These are phyloP conservation scores for Arthrobotrys iridis DNA, from an alignment of 2,329 filamentous ascomycete genomes.

Conservation along the genomic window DNA sequence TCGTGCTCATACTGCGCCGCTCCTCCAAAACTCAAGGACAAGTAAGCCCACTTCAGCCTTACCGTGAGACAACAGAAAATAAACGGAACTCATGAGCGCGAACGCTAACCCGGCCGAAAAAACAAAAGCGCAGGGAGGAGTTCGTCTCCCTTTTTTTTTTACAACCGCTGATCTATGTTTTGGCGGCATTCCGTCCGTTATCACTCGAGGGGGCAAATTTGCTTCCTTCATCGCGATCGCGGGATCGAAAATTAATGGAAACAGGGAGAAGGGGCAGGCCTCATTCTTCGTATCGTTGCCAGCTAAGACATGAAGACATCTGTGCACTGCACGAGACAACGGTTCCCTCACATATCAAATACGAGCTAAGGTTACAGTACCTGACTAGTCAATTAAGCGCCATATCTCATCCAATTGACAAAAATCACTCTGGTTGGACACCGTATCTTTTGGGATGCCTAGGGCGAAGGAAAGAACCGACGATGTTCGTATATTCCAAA, in stretches of 20 bases:
- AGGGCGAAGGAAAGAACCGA: constrained; percentile 2
- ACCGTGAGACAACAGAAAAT: constrained; percentile 3
- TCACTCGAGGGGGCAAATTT: constrained; percentile 4
- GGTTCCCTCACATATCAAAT: background rate
- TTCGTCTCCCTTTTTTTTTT: constrained; percentile 22
- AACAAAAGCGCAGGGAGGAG: constrained; percentile 10
- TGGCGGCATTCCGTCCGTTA: background rate
- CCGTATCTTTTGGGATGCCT: background rate
- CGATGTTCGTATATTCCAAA: constrained; percentile 1
- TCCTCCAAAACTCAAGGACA: constrained; percentile 3
- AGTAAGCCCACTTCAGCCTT: constrained; percentile 24
- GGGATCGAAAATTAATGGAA: background rate
- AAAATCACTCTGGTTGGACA: background rate
- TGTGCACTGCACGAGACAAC: constrained; percentile 34
- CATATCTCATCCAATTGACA: constrained; percentile 1
- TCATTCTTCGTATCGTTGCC: background rate
- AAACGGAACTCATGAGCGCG: background rate
- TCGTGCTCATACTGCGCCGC: background rate
- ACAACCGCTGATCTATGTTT: constrained; percentile 1
- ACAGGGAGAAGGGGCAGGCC: background rate
- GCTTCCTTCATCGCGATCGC: background rate
- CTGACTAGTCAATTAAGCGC: constrained; percentile 7
- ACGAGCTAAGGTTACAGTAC: constrained; percentile 11
- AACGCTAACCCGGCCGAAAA: background rate
- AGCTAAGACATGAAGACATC: constrained; percentile 18